These are phyloP conservation scores for Kodamaea jinghongensis DNA, from an alignment of 805 yeast genomes.

Conservation along the genomic window DNA sequence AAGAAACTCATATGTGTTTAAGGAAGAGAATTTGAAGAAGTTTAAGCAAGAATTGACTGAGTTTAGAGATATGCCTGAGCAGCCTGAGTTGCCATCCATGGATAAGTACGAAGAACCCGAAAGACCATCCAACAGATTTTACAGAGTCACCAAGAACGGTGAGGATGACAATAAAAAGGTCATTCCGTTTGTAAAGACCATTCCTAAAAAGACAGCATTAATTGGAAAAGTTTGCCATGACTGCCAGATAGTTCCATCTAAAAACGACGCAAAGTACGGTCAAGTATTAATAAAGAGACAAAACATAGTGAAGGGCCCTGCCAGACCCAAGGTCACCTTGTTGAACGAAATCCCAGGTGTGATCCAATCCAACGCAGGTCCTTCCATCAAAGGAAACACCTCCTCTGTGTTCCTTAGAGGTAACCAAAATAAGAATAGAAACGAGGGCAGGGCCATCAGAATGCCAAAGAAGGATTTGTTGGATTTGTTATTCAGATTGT, in stretches of 20 bases:
- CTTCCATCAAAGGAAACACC: conserved; percentile 66
- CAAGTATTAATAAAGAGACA: conserved; percentile 53
- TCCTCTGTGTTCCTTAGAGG: conserved; percentile 64
- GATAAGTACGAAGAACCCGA: conserved; percentile 15
- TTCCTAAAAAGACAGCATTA: conserved; percentile 83
- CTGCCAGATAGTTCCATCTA: conserved; percentile 81
- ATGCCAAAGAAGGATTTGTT: conserved; percentile 90
- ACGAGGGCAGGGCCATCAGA: conserved; percentile 87
- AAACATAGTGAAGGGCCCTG: conserved; percentile 50
- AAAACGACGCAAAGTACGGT: conserved; percentile 65
- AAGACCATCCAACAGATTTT: conserved; percentile 20
- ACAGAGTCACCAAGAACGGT: conserved; percentile 31
- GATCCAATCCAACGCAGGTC: conserved; percentile 81
- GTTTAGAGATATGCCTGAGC: conserved; percentile 51
- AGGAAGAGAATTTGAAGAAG: conserved; percentile 75
- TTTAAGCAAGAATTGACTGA: conserved; percentile 51
- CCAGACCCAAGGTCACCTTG: conserved; percentile 64
- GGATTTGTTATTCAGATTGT: conserved; percentile 82
- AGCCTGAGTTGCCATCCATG: conserved; percentile 43
- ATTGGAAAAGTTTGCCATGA: conserved; percentile 90
- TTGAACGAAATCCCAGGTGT: conserved; percentile 84
- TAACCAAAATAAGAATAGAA: conserved; percentile 41
- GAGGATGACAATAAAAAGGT: conserved; percentile 35
- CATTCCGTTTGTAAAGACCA: conserved; percentile 82
- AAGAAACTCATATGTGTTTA: conserved; percentile 80